Evolutionary conservation across 164 flowering plant genomes (phyloP), one percentile per base, ranked within the genome.

Genomic region (Vitis riparia): DNA sequence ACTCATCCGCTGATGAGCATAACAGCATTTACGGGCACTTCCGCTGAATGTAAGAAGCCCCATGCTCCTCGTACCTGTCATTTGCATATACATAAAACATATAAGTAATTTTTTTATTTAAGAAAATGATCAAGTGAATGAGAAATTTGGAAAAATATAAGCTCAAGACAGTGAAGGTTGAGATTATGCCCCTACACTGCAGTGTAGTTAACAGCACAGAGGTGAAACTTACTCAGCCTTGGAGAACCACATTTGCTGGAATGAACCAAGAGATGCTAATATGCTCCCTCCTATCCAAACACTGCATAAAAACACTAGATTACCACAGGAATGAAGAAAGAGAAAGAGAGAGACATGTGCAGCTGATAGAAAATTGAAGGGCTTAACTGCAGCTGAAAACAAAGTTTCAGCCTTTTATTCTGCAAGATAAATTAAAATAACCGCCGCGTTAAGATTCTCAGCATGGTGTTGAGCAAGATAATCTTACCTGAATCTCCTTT

Each of bases 231-330:
- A 93, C 97, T 93, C 97, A 2, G 97, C 77, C 74, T 91, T 93
- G 59, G 98, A 93, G 82, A 93, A 89, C 98, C 98, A 93, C 98
- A 93, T 89, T 69, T 93, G 98, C 85, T 93, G 98, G 74, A 93
- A 91, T 49, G 98, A 93, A 70, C 98, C 98, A 64, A 93, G 98
- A 32, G 98, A 93, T 66, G 98, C 97, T 84, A 91, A 76, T 79
- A 93, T 93, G 68, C 98, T 93, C 58, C 98, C 98, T 61, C 98
- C 98, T 59, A 93, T 93, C 98, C 98, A 93, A 59, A 93, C 98
- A 82, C 97, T 93, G 83, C 59, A 76, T 19, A 55, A 60, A 67
- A 15, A 2, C 62, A 56, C 30, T 16, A 17, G 5, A 14, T 30
- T 3, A 59, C 29, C 47, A 29, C 11, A 27, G 37, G 32, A 3